Conservation (phyloP, 371 early-diverging fungal species). For the Smittium culicis region DNA sequence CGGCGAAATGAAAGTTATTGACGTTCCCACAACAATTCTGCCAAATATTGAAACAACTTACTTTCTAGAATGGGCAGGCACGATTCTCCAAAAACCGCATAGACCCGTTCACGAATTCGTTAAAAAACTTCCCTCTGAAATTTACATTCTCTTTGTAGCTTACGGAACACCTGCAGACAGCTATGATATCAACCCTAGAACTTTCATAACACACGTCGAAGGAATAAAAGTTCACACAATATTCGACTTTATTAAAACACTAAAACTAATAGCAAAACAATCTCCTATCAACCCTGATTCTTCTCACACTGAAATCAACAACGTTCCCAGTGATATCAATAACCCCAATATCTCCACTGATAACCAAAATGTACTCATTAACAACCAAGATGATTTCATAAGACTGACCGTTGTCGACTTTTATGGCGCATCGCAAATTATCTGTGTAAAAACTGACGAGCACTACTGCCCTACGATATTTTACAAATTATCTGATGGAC, state of each 20-base stretch:
- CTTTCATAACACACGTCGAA: background rate
- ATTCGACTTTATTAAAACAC: background rate
- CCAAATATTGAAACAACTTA: slow-evolving; percentile 41
- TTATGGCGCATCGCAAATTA: background rate
- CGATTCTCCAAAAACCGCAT: background rate
- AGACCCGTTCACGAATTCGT: background rate
- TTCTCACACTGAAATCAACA: background rate
- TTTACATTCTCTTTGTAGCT: background rate
- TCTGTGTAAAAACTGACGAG: background rate
- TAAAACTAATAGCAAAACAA: too few species aligned
- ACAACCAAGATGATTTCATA: background rate
- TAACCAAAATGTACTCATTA: background rate
- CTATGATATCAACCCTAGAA: background rate
- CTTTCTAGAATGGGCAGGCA: slow-evolving; percentile 51
- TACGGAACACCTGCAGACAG: background rate
- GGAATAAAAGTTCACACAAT: background rate
- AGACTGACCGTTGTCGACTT: background rate
- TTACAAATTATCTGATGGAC: background rate
- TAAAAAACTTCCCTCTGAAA: background rate
- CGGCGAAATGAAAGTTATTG: slow-evolving; percentile 33
- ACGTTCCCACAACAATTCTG: slow-evolving; percentile 30
- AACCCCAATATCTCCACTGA: background rate
- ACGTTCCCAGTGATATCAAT: background rate
- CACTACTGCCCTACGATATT: background rate
- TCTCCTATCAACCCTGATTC: too few species aligned